phyloP scores from a whole-genome alignment of 257 asterid species.

The Fraxinus cuspidata region DNA sequence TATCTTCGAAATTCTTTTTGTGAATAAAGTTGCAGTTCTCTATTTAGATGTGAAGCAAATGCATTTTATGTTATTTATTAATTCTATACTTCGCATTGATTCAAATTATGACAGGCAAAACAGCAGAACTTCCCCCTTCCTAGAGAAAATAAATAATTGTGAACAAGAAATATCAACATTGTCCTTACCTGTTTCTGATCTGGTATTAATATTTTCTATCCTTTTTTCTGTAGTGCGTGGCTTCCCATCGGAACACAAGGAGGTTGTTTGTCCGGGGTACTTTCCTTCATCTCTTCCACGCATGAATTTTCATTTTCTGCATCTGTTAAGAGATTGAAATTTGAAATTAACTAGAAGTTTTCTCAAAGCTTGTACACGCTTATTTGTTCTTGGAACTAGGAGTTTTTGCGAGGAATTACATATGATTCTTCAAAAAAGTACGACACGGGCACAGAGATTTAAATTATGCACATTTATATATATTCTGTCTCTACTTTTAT shows the following conservation, averaged over 20 bases:
- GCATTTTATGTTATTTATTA: neutral
- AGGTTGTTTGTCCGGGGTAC: slow-evolving; percentile 34
- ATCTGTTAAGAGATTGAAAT: neutral
- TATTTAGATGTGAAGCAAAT: neutral
- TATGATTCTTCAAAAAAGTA: neutral
- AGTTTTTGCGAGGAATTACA: neutral
- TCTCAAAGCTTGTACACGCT: neutral
- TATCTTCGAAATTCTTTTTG: neutral
- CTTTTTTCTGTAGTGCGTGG: slow-evolving; percentile 41
- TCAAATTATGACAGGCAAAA: neutral
- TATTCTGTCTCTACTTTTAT: neutral
- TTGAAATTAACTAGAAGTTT: neutral
- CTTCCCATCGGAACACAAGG: slow-evolving; percentile 39
- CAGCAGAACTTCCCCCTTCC: neutral
- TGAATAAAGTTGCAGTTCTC: neutral
- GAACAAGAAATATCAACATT: neutral
- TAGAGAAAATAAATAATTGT: neutral
- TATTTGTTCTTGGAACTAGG: neutral
- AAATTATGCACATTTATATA: neutral
- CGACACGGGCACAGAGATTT: neutral
- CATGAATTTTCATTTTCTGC: neutral
- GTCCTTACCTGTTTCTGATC: neutral
- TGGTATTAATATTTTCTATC: neutral
- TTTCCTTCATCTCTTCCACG: neutral
- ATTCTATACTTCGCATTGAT: neutral